Conservation (phyloP, 805 yeast genomes). For the Pichia gijzeniarum region DNA sequence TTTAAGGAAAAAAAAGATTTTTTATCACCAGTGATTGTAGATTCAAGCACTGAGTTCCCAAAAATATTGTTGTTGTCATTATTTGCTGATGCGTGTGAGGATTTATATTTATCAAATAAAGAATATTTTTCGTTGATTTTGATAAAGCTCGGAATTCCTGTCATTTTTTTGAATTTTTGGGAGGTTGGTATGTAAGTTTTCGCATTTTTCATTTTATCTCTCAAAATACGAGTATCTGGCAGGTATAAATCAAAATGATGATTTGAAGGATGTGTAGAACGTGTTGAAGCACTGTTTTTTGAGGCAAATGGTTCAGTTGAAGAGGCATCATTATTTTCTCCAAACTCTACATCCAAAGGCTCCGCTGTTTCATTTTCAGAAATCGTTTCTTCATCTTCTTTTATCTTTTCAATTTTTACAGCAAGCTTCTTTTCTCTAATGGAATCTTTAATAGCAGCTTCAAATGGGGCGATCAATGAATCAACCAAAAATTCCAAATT, state of each 20-base stretch:
- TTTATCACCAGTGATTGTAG: constrained; percentile 14
- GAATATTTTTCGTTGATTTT: constrained; percentile 42
- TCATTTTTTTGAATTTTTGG: constrained; percentile 20
- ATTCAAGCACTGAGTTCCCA: constrained; percentile 3
- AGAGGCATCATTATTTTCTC: neutral
- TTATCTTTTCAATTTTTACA: constrained; percentile 22
- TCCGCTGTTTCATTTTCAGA: neutral
- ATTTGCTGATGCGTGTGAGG: constrained; percentile 8
- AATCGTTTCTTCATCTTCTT: constrained; percentile 16
- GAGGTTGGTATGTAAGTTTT: constrained; percentile 13
- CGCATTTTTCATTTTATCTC: constrained; percentile 14
- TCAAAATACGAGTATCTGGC: constrained; percentile 12
- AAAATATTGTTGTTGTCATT: neutral
- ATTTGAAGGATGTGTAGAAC: neutral
- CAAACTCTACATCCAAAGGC: too few relatives aligned
- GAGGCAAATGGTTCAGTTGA: neutral
- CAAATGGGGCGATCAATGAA: constrained; percentile 40
- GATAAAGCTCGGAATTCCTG: constrained; percentile 39
- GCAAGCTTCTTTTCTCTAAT: constrained; percentile 31
- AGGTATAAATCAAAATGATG: constrained; percentile 10
- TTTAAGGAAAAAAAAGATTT: constrained; percentile 31
- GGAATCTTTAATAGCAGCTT: constrained; percentile 33
- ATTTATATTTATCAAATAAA: constrained; percentile 27
- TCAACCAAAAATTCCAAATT: constrained; percentile 51
- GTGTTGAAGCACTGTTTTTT: too few relatives aligned